Base-by-base conservation (phyloP, 148 eudicot genomes). In the Camellia sinensis region DNA sequence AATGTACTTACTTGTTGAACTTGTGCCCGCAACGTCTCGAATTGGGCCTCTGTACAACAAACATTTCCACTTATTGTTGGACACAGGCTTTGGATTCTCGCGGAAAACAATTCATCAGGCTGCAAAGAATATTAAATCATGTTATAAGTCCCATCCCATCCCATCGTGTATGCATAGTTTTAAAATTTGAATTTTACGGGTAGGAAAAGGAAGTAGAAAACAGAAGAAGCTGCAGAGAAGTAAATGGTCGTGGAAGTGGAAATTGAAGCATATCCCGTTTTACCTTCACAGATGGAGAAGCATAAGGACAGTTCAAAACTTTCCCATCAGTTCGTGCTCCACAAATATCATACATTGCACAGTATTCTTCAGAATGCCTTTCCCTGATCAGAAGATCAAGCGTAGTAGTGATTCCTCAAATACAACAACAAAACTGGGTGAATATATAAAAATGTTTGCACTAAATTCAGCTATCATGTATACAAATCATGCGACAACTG, bases 271-370 rank as follows among this genome's bases (percentile, higher is more conserved):
- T 21, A 53, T 71, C 52, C 11, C 17, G 56, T 75, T 29, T 66
- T 90, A 87, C 93, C 90, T 86, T 87, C 74, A 89, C 82, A 5
- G 93, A 84, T 44, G 89, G 93, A 75, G 85, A 81, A 80, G 81
- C 82, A 67, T 89, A 83, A 15, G 93, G 93, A 80, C 93, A 90
- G 82, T 90, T 90, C 77, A 90, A 79, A 81, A 87, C 91, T 86
- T 83, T 89, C 61, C 93, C 93, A 74, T 85, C 89, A 73, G 83
- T 80, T 75, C 87, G 87, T 84, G 83, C 84, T 76, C 93, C 93
- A 86, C 93, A 90, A 64, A 90, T 90, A 86, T 86, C 93, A 83
- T 89, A 90, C 93, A 90, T 89, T 74, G 93, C 89, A 86, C 93
- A 90, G 75, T 87, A 89, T 80, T 85, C 91, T 53, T 74, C 77